A percentile compares a stretch with the other conserved stretches of the same genome.
These are phyloP conservation scores for Suillus lakei DNA, from an alignment of 768 basidiomycete species.

Conservation along the genomic window DNA sequence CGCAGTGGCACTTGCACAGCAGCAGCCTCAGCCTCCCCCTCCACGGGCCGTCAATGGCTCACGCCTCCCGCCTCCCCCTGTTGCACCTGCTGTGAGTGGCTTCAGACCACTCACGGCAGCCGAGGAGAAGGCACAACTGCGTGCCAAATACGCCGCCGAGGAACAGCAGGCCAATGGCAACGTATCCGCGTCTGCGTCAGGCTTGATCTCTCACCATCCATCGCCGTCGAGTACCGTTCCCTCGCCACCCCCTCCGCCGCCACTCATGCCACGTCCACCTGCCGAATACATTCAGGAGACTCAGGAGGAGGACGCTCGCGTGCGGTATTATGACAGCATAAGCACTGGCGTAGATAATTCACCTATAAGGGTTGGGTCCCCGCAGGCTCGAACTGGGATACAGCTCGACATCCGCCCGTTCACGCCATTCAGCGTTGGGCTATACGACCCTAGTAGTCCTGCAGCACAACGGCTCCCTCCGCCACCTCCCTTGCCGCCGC, in stretches of 20 bases:
- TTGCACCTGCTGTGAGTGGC: constrained; percentile 29
- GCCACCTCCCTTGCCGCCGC: constrained; percentile 17
- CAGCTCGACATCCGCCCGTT: constrained; percentile 49
- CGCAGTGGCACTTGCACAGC: constrained; percentile 35
- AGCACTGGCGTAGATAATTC: constrained; percentile 34
- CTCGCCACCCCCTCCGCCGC: constrained; percentile 57
- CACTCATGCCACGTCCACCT: constrained; percentile 77
- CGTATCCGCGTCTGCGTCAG: constrained; percentile 19
- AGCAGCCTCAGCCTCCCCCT: constrained; percentile 30
- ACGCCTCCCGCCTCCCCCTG: constrained; percentile 38
- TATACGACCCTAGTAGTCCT: constrained; percentile 23
- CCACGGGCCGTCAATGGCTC: constrained; percentile 26
- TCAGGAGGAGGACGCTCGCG: constrained; percentile 70
- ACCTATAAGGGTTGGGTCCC: constrained; percentile 22
- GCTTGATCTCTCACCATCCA: constrained; percentile 22
- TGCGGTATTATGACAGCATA: constrained; percentile 40
- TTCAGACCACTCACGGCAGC: constrained; percentile 60
- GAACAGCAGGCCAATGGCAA: constrained; percentile 38
- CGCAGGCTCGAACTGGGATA: constrained; percentile 16
- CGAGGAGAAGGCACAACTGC: constrained; percentile 78
- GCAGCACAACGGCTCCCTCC: constrained; percentile 11
- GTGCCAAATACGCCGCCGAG: constrained; percentile 65
- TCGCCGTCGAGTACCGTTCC: constrained; percentile 3
- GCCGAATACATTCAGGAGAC: constrained; percentile 84
- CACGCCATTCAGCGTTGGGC: constrained; percentile 50